Base-by-base conservation (phyloP, 202 grass and related monocot species). In the Zoysia matrella region DNA sequence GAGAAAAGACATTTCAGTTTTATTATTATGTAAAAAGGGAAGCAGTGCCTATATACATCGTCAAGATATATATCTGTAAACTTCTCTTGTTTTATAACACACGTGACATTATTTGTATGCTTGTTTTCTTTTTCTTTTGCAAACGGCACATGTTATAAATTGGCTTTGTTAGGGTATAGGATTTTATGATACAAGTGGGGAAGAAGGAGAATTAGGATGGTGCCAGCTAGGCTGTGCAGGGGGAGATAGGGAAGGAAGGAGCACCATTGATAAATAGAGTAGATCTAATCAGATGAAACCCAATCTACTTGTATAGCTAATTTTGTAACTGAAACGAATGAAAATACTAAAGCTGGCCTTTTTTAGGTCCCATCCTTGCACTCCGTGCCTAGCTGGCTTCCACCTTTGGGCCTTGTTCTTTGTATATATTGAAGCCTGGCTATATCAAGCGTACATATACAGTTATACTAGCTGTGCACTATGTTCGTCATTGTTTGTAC, bases 401-500 rank as follows among this genome's bases (percentile, higher is more conserved):
- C 57, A 57, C 55, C 15, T 57, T 57, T 60, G 16, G 57, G 5
- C 16, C 15, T 61, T 36, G 30, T 3, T 8, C 4, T 39, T 3
- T 39, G 18, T 62, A 22, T 22, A 39, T 14, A 62, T 4, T 39
- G 22, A 11, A 62, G 22, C 22, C 16, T 2, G 30, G 39, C 22
- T 14, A 11, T 39, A 62, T 0, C 60, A 63, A 63, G 8, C 40
- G 1, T 48, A 1, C 1, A 41, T 44, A 55, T 41, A 74, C 66
- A 2, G 76, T 1, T 36, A 36, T 36, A 36, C 30, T 36, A 36
- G 30, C 30, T 36, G 30, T 45, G 44, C 0, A 8, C 56, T 48
- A 53, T 30, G 41, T 69, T 69, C 1, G 11, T 62, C 47, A 42
- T 55, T 74, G 74, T 69, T 87, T 68, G n/a, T 74, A 46, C n/a